Percentiles rank a stretch among this genome's conserved stretches.
Evolutionary conservation across 176 grass and related monocot species (phyloP).

Genomic region (Dendrocalamus sinicus): DNA sequence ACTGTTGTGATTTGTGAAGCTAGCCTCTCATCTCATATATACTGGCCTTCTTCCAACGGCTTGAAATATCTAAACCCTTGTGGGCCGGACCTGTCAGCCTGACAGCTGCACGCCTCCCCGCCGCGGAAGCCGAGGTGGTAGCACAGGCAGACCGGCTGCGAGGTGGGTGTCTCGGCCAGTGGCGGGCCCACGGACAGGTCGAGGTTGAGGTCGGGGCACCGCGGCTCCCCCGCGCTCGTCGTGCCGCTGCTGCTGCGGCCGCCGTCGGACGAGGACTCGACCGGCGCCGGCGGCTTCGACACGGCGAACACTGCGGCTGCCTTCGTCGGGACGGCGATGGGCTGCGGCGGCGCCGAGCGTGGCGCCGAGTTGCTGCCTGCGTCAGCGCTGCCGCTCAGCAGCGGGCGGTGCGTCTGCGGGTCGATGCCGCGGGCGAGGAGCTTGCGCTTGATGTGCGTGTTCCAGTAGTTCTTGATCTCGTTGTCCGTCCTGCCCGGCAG

Average conservation of each 20-base stretch:
- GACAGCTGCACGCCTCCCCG: conserved; percentile 63
- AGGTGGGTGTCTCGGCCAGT: conserved; percentile 50
- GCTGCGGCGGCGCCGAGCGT: neutral
- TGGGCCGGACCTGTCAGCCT: conserved; percentile 32
- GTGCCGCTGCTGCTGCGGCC: conserved; percentile 49
- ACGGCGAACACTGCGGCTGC: neutral
- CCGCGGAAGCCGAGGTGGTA: conserved; percentile 68
- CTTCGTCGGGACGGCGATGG: neutral
- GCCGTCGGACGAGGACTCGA: conserved; percentile 32
- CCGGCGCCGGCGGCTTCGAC: neutral
- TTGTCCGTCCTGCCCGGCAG: conserved; percentile 86
- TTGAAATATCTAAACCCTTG: conserved; percentile 58
- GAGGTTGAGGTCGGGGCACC: conserved; percentile 87
- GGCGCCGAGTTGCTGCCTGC: neutral
- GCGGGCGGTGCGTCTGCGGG: conserved; percentile 71
- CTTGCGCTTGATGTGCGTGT: conserved; percentile 95
- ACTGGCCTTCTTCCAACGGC: conserved; percentile 73
- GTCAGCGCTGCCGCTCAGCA: neutral
- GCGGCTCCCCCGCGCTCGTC: conserved; percentile 57
- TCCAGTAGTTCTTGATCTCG: conserved; percentile 98
- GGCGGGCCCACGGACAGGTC: conserved; percentile 70
- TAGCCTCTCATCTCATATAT: conserved; percentile 43
- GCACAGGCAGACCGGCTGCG: conserved; percentile 66
- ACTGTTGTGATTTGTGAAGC: conserved; percentile 24
- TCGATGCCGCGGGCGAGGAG: conserved; percentile 71